A percentile compares a stretch with the other conserved stretches of the same genome.
phyloP scores from a whole-genome alignment of 1,139 yeast genomes.

The Pichia sp. region DNA sequence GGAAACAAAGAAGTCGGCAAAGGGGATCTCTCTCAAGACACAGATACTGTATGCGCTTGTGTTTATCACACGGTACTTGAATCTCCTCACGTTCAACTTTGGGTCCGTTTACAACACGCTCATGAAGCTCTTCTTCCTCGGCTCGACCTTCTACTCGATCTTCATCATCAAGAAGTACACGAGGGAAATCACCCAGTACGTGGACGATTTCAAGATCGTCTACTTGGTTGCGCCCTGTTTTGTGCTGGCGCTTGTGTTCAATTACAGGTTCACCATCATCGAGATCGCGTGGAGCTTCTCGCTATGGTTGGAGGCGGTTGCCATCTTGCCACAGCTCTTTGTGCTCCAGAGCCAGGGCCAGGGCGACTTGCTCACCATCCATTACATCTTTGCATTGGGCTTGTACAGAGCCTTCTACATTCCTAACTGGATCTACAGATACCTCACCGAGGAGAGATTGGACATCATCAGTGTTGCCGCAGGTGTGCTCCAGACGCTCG shows the following conservation, averaged over 20 bases:
- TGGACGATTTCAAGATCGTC: conserved; percentile 72
- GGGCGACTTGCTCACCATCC: conserved; percentile 82
- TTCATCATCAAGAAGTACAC: conserved; percentile 65
- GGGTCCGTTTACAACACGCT: conserved; percentile 68
- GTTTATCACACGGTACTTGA: conserved; percentile 67
- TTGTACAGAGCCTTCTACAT: conserved; percentile 82
- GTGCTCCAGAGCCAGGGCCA: conserved; percentile 87
- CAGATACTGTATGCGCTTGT: conserved; percentile 78
- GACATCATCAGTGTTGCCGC: conserved; percentile 72
- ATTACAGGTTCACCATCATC: conserved; percentile 54
- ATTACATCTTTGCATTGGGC: conserved; percentile 91
- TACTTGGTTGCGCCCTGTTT: conserved; percentile 66
- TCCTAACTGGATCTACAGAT: conserved; percentile 94
- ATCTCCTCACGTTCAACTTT: conserved; percentile 51
- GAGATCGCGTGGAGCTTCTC: conserved; percentile 77
- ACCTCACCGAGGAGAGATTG: conserved; percentile 58
- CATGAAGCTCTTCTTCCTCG: conserved; percentile 79
- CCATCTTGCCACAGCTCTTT: conserved; percentile 87
- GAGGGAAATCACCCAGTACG: conserved; percentile 43
- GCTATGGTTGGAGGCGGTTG: conserved; percentile 84
- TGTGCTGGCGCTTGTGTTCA: conserved; percentile 59
- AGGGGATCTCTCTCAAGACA: conserved; percentile 86
- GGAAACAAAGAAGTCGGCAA: conserved; percentile 57
- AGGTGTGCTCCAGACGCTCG: conserved; percentile 78
- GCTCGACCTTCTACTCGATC: conserved; percentile 70